phyloP scores from a whole-genome alignment of 352 stramenopile species.

The Blastocystis sp. region DNA sequence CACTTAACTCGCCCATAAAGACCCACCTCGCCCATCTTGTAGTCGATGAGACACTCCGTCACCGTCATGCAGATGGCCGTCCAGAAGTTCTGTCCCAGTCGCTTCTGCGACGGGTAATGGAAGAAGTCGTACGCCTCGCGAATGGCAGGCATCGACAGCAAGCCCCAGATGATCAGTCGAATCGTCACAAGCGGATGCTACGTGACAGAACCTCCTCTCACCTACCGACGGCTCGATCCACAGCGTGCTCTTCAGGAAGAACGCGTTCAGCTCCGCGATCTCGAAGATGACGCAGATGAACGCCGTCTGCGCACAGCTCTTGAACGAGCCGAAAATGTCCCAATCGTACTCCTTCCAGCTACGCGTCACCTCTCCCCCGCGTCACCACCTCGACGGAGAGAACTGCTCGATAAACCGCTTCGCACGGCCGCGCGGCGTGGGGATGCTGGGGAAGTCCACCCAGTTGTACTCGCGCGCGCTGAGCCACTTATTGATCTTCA shows the following conservation, averaged over 20 bases:
- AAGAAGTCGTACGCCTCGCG: slow-evolving; percentile 54
- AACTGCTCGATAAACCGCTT: slow-evolving; percentile 74
- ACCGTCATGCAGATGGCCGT: slow-evolving; percentile 45
- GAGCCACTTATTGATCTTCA: slow-evolving; percentile 64
- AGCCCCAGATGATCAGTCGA: slow-evolving; percentile 49
- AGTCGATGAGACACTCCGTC: slow-evolving; percentile 54
- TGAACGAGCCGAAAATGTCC: slow-evolving; percentile 79
- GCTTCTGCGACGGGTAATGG: slow-evolving; percentile 13
- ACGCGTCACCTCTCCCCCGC: slow-evolving; percentile 57
- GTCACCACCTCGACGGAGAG: slow-evolving; percentile 63
- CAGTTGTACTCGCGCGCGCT: slow-evolving; percentile 78
- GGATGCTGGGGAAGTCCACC: slow-evolving; percentile 74
- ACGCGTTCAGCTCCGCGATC: slow-evolving; percentile 79
- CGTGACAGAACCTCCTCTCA: neutral
- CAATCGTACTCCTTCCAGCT: slow-evolving; percentile 77
- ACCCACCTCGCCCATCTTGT: slow-evolving; percentile 51
- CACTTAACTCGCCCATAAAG: neutral
- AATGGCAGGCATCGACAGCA: slow-evolving; percentile 32
- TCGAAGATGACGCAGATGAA: slow-evolving; percentile 72
- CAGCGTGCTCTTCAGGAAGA: slow-evolving; percentile 69
- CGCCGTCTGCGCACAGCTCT: slow-evolving; percentile 71
- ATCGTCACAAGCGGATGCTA: slow-evolving; percentile 33
- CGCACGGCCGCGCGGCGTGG: slow-evolving; percentile 69
- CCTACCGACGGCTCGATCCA: slow-evolving; percentile 40
- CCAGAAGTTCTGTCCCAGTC: slow-evolving; percentile 49